phyloP scores from a whole-genome alignment of 2,329 filamentous ascomycete species.

The Waltergamsia citrina region DNA sequence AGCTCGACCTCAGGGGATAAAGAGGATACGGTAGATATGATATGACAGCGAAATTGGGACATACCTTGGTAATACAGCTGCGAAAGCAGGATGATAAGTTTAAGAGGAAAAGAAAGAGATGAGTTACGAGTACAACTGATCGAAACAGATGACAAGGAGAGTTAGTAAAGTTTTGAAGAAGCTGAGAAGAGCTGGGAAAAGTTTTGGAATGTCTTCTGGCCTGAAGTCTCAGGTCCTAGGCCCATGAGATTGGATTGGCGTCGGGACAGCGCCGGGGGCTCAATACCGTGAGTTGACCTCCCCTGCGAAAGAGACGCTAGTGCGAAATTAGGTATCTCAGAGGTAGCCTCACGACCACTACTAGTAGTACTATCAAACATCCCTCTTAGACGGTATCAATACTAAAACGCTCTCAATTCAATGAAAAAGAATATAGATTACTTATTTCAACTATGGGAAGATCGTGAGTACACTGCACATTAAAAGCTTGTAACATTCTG shows the following conservation, averaged over 20 bases:
- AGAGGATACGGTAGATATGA: not conserved
- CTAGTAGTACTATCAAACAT: too few species aligned
- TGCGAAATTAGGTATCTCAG: too few species aligned
- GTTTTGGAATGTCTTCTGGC: slow-evolving; percentile 3
- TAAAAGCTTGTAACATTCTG: not conserved
- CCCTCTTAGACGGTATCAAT: too few species aligned
- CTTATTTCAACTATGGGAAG: too few species aligned
- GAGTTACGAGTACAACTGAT: not conserved
- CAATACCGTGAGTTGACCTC: too few species aligned
- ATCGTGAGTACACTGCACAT: too few species aligned
- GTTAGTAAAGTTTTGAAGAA: not conserved
- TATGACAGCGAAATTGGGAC: not conserved
- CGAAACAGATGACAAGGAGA: not conserved
- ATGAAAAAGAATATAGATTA: too few species aligned
- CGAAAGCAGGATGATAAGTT: not conserved
- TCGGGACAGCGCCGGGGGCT: not conserved
- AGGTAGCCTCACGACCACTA: too few species aligned
- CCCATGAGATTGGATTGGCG: not conserved
- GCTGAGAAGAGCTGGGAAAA: slow-evolving; percentile 2
- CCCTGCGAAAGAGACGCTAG: not conserved
- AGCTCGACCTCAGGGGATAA: too few species aligned
- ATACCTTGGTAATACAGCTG: slow-evolving; percentile 2
- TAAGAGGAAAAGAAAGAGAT: not conserved
- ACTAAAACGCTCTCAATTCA: too few species aligned
- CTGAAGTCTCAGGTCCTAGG: slow-evolving; percentile 7